Conservation (phyloP, 2,329 filamentous ascomycete species). For the Colletotrichum cuscutae region DNA sequence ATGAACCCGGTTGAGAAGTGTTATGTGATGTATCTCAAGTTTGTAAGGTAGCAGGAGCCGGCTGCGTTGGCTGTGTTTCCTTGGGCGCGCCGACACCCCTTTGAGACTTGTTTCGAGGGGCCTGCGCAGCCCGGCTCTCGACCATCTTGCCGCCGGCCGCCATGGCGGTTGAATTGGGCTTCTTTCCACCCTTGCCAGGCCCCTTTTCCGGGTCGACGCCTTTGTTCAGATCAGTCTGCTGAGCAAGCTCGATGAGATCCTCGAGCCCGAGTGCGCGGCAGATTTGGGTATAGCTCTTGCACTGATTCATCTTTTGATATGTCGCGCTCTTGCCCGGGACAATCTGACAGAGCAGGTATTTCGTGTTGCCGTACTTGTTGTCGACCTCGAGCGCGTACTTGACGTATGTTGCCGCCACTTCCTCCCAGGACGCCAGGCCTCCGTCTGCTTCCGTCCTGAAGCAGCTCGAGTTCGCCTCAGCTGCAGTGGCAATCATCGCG, state of each 20-base stretch:
- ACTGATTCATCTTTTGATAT: constrained; percentile 69
- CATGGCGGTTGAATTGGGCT: constrained; percentile 52
- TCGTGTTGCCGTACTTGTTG: constrained; percentile 93
- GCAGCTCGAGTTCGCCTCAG: constrained; percentile 90
- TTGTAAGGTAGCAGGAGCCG: constrained; percentile 36
- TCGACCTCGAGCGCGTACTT: constrained; percentile 78
- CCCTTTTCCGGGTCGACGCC: constrained; percentile 64
- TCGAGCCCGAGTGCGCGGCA: constrained; percentile 74
- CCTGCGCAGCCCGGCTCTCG: constrained; percentile 39
- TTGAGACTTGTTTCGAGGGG: constrained; percentile 44
- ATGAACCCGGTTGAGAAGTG: background rate
- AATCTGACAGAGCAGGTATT: constrained; percentile 87
- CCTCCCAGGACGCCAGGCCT: constrained; percentile 77
- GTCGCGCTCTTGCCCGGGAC: constrained; percentile 80
- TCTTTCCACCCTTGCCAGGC: constrained; percentile 44
- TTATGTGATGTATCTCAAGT: constrained; percentile 5
- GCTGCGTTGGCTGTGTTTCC: constrained; percentile 35
- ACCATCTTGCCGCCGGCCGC: constrained; percentile 60
- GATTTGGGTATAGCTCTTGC: constrained; percentile 77
- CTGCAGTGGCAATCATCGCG: constrained; percentile 95
- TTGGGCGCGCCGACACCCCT: constrained; percentile 38
- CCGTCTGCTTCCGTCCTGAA: constrained; percentile 79
- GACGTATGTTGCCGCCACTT: constrained; percentile 82
- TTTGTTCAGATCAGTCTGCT: constrained; percentile 71
- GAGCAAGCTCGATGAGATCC: constrained; percentile 71